These are phyloP conservation scores for Drechslera avenae DNA, from an alignment of 2,329 filamentous ascomycete species.

Conservation along the genomic window DNA sequence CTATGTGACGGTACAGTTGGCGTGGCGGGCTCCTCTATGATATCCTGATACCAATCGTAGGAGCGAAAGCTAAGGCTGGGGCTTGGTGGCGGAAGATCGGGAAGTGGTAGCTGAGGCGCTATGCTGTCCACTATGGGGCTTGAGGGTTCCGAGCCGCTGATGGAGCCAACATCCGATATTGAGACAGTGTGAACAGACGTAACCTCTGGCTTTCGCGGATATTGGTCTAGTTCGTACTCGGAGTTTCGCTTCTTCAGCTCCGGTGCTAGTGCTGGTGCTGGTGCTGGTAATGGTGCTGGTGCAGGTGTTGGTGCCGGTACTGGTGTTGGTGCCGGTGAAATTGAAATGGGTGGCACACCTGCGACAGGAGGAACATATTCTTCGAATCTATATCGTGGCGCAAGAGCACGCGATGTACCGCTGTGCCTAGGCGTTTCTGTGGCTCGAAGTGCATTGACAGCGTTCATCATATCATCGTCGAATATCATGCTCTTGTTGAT, in stretches of 20 bases:
- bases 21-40: slow-evolving; percentile 21
- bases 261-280: slow-evolving; percentile 1
- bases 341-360: slow-evolving; percentile 9
- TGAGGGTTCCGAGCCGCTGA: slow-evolving; percentile 1
- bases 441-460: slow-evolving; percentile 17
- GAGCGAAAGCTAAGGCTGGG: slow-evolving; percentile 33
- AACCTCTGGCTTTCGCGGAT: slow-evolving; percentile 10
- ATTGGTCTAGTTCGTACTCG: slow-evolving; percentile 27
- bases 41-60: slow-evolving; percentile 38
- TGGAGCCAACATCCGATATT: slow-evolving; percentile 9
- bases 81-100: slow-evolving; percentile 28
- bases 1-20: slow-evolving; percentile 1
- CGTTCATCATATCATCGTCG: slow-evolving; percentile 30
- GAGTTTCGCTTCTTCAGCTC: slow-evolving; percentile 11
- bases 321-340: slow-evolving; percentile 5
- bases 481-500: slow-evolving; percentile 40
- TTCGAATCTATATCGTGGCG: slow-evolving; percentile 30
- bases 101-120: slow-evolving; percentile 21
- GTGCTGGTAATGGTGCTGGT: background rate
- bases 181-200: slow-evolving; percentile 6
- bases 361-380: slow-evolving; percentile 28
- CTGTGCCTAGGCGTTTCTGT: slow-evolving; percentile 16
- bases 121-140: slow-evolving; percentile 17
- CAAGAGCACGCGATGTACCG: slow-evolving; percentile 21
- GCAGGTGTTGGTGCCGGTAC: background rate